Evolutionary conservation across 106 monocot genomes (phyloP), one percentile per base, ranked within the genome.

Genomic region (Dioscorea alata): DNA sequence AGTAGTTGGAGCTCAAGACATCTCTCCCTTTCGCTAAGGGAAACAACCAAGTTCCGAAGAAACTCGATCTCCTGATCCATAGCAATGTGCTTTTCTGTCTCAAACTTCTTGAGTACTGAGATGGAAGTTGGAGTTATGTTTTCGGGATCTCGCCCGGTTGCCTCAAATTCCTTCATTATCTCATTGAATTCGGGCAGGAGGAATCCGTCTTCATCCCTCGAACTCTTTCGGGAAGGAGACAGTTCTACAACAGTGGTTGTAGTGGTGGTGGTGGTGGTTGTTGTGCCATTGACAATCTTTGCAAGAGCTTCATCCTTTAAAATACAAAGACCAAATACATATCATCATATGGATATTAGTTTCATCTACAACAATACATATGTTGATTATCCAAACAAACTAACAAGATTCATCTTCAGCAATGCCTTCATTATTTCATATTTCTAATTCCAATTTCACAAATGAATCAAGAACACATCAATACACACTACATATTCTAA

Each of bases 111-210:
- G 4, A 28, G 54, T 1, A 57, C 52, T 3, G 54, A 49, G 31
- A 10, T 42, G 42, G 69, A 63, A 51, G 67, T 21, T 42, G 67
- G 5, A 15, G 67, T 33, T 6, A 13, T 48, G 32, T 21, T 62
- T 23, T 74, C 69, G 0, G 34, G 8, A 54, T 75, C 75, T 35
- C 61, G 50, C 4, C 60, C 57, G 8, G 21, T 13, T 23, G 61
- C 32, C 31, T 70, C 68, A 12, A 82, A 80, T 67, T 80, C 88
- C 63, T 79, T 79, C 42, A 83, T 9, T 12, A 74, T 58, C 6
- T 85, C 78, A 19, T 82, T 76, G 70, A 82, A 77, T 57, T 88
- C 83, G 10, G 79, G 81, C 23, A 81, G 69, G n/a, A 82, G 73
- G 51, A 72, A 78, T 0, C 74, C 82, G 33, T 86, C 83, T 13